These are phyloP conservation scores for Colletotrichum scovillei DNA, from an alignment of 2,329 filamentous ascomycete genomes.

Conservation along the genomic window DNA sequence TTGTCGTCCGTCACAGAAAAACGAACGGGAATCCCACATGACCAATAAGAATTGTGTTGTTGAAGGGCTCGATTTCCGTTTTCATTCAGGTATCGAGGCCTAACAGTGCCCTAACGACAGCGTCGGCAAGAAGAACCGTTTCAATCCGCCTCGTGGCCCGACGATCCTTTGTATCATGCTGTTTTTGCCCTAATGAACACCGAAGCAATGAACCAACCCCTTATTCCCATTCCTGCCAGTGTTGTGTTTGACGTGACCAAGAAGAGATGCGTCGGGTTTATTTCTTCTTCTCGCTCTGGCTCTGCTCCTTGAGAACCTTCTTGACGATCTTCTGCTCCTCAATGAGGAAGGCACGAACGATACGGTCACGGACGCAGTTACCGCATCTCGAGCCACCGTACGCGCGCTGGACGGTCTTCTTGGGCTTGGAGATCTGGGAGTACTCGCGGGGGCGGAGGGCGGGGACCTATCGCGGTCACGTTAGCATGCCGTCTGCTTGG, in stretches of 20 bases:
- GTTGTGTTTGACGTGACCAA: constrained; percentile 38
- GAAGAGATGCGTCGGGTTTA: constrained; percentile 56
- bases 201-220: constrained; percentile 62
- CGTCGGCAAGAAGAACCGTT: constrained; percentile 51
- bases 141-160: constrained; percentile 41
- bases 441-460: constrained; percentile 99
- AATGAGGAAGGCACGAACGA: constrained; percentile 98
- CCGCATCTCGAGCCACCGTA: constrained; percentile 99
- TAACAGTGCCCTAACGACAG: constrained; percentile 53
- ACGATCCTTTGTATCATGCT: constrained; percentile 57
- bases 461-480: constrained; percentile 72
- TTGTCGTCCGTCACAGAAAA: constrained; percentile 20
- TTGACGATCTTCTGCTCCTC: constrained; percentile 99
- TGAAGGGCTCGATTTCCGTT: constrained; percentile 37
- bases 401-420: constrained; percentile 99
- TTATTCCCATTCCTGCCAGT: constrained; percentile 40
- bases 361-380: constrained; percentile 97
- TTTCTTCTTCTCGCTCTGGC: constrained; percentile 77
- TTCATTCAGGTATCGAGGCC: constrained; percentile 39
- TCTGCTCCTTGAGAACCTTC: constrained; percentile 99
- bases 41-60: constrained; percentile 17
- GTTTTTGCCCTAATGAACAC: constrained; percentile 63
- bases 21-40: constrained; percentile 19
- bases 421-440: constrained; percentile 94
- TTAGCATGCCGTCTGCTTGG: constrained; percentile 1